Conservation (phyloP, 2,329 filamentous ascomycete genomes). For the Capronia epimyces region DNA sequence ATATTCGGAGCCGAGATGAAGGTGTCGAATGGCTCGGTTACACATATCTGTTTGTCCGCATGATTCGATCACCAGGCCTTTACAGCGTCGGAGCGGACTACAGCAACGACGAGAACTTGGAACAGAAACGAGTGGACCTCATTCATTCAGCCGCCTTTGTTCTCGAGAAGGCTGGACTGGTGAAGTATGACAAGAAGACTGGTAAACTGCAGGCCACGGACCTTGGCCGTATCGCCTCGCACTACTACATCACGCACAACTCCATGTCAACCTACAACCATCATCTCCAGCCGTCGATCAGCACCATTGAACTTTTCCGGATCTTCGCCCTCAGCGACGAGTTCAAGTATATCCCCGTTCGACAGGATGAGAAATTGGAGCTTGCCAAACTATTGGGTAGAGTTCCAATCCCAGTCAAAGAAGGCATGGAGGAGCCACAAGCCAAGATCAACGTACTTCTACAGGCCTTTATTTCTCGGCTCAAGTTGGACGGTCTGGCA, state of each 20-base stretch:
- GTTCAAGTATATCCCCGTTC: conserved; percentile 97
- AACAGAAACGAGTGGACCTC: conserved; percentile 96
- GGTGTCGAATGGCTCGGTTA: conserved; percentile 99
- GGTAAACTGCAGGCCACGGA: conserved; percentile 87
- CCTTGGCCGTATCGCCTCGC: conserved; percentile 88
- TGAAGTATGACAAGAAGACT: conserved; percentile 93
- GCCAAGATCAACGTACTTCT: conserved; percentile 97
- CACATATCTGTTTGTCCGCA: conserved; percentile 94
- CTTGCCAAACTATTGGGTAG: conserved; percentile 82
- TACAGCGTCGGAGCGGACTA: conserved; percentile 97
- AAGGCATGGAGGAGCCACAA: conserved; percentile 92
- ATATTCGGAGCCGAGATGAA: conserved; percentile 84
- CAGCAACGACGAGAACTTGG: conserved; percentile 80
- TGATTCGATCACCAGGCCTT: conserved; percentile 88
- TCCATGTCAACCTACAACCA: conserved; percentile 98
- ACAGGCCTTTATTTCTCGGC: conserved; percentile 90
- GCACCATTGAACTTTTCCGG: conserved; percentile 91
- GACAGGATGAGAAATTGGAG: conserved; percentile 95
- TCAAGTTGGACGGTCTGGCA: conserved; percentile 88
- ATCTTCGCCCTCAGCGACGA: conserved; percentile 94
- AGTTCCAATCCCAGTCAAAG: conserved; percentile 94
- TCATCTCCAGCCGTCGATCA: conserved; percentile 87
- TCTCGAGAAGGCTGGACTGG: conserved; percentile 77
- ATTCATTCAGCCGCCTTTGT: conserved; percentile 88
- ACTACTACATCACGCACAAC: conserved; percentile 95